Base-by-base conservation (phyloP, 129 eudicot species). In the Dittrichia graveolens region DNA sequence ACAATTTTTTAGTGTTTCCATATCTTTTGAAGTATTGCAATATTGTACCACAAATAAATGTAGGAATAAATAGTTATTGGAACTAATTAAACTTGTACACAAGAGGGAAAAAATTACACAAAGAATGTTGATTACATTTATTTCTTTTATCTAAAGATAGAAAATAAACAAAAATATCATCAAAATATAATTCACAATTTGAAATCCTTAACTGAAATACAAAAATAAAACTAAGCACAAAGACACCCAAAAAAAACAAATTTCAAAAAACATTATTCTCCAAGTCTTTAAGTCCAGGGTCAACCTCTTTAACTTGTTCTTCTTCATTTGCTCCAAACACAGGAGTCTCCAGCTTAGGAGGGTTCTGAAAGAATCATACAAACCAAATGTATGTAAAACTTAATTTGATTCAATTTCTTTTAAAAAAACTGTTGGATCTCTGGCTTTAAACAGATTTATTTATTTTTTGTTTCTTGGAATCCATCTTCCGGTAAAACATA, bases 281-380 rank as follows among this genome's bases (percentile, higher is more conserved):
- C 78, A 95, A 82, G 78, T 95, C 99, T 52, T 86, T 69, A 15
- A 95, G 83, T 16, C 80, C 94, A 6, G 89, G 90, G 78, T 95
- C 96, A 8, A 85, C 82, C 18, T 52, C 89, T 53, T 77, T 81
- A 40, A 61, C 74, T 37, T 90, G 94, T 62, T 83, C 82, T 71
- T 87, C 91, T 59, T 84, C 89, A 62, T 61, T 44, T 42, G 50
- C 67, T 55, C 79, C 83, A 48, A 90, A 84, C 31, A 87, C 83
- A 15, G 95, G 88, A 75, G 86, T 69, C 38, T 91, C 99, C 4
- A 95, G 88, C 80, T 79, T 79, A 5, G 99, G 99, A 66, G 99
- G 94, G 3, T 75, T 80, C 99, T 95, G 85, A 61, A 84, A 35
- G 57, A 63, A 67, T 18, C 14, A 77, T 77, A 19, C 15, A 70